phyloP scores from a whole-genome alignment of 2,329 filamentous ascomycete species.

The Ampelomyces quisqualis region DNA sequence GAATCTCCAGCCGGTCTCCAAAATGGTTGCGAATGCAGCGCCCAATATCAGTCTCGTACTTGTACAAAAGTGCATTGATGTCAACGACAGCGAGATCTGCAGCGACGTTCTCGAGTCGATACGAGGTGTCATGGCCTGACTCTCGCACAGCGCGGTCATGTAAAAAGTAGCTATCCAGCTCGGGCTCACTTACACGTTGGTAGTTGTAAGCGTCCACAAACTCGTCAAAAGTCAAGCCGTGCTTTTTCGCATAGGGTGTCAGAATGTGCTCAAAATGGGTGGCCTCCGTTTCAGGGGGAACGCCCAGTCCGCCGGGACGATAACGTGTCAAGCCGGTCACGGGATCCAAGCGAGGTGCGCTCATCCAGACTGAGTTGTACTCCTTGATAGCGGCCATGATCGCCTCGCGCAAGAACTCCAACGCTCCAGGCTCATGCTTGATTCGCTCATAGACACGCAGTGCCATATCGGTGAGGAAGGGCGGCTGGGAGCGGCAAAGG shows the following conservation, averaged over 20 bases:
- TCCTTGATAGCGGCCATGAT: slow-evolving; percentile 95
- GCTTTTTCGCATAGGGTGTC: slow-evolving; percentile 78
- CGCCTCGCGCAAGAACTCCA: slow-evolving; percentile 77
- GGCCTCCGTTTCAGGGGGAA: slow-evolving; percentile 89
- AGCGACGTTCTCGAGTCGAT: slow-evolving; percentile 78
- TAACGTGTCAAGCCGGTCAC: slow-evolving; percentile 81
- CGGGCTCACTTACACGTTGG: slow-evolving; percentile 71
- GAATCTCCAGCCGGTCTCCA: slow-evolving; percentile 77
- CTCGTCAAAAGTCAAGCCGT: slow-evolving; percentile 76
- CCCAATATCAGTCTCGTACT: slow-evolving; percentile 93
- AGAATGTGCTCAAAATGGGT: slow-evolving; percentile 83
- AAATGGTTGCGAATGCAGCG: slow-evolving; percentile 83
- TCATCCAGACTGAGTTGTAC: slow-evolving; percentile 86
- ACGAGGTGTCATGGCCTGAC: slow-evolving; percentile 94
- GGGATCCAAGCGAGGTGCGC: slow-evolving; percentile 69
- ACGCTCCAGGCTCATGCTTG: slow-evolving; percentile 75
- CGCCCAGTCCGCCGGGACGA: slow-evolving; percentile 76
- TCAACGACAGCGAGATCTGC: slow-evolving; percentile 92
- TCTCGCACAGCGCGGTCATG: slow-evolving; percentile 95
- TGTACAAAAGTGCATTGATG: slow-evolving; percentile 91
- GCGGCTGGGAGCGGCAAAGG: slow-evolving; percentile 87
- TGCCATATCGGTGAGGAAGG: slow-evolving; percentile 96
- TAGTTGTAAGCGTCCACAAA: slow-evolving; percentile 90
- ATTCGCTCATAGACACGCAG: slow-evolving; percentile 91
- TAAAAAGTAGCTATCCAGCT: slow-evolving; percentile 91